A percentile compares a stretch with the other conserved stretches of the same genome.
phyloP scores from a whole-genome alignment of 1,139 yeast species.

The Suhomyces guaymorum region DNA sequence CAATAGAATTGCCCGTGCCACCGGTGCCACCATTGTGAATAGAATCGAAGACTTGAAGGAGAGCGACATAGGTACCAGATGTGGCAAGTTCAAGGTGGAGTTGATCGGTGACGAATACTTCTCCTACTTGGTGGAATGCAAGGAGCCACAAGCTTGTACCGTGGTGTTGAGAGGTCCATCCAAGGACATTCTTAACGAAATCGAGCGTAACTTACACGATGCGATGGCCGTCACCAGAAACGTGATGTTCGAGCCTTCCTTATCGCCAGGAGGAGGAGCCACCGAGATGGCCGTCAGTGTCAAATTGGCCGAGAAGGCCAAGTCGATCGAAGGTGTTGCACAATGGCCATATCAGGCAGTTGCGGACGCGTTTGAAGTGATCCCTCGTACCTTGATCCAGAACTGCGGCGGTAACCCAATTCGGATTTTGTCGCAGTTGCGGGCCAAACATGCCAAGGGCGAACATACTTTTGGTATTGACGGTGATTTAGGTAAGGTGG shows the following conservation, averaged over 20 bases:
- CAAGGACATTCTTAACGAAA: constrained; percentile 92
- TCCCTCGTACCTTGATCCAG: constrained; percentile 94
- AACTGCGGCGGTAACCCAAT: constrained; percentile 98
- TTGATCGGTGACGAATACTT: constrained; percentile 97
- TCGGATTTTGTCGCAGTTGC: constrained; percentile 79
- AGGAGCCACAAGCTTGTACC: constrained; percentile 91
- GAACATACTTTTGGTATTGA: constrained; percentile 84
- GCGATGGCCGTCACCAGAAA: constrained; percentile 98
- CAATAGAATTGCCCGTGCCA: constrained; percentile 94
- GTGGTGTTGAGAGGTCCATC: constrained; percentile 93
- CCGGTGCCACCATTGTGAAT: constrained; percentile 97
- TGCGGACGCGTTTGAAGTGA: constrained; percentile 97
- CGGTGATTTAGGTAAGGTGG: constrained; percentile 92
- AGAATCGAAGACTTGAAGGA: constrained; percentile 93
- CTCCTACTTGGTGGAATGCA: constrained; percentile 79
- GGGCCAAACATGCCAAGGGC: constrained; percentile 97
- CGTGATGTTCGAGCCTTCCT: constrained; percentile 90
- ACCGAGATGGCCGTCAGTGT: constrained; percentile 99
- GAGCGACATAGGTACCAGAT: constrained; percentile 80
- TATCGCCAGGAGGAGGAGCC: constrained; percentile 99
- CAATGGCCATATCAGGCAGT: constrained; percentile 99
- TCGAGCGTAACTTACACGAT: constrained; percentile 95
- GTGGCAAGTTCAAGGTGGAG: constrained; percentile 92
- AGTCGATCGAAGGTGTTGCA: constrained; percentile 88
- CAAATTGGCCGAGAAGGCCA: constrained; percentile 84